Conservation (phyloP, 768 basidiomycete genomes). For the Boletellus ananiceps region DNA sequence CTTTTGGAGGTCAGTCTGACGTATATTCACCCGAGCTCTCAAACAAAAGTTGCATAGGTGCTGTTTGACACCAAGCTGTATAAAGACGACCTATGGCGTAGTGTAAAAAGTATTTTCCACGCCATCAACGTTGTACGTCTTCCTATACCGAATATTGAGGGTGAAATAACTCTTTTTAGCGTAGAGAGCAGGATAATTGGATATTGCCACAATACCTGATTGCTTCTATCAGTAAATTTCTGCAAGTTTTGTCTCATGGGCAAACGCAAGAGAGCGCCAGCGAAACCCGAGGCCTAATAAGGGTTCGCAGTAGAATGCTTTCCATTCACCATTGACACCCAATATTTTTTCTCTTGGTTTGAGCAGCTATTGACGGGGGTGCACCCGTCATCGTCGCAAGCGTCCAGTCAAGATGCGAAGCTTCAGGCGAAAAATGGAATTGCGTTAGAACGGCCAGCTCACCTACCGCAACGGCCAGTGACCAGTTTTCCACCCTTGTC, state of each 20-base stretch:
- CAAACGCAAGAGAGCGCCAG: conserved; percentile 19
- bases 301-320: conserved; percentile 53
- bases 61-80: conserved; percentile 25
- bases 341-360: conserved; percentile 40
- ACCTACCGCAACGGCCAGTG: conserved; percentile 25
- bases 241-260: conserved; percentile 23
- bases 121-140: conserved; percentile 25
- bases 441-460: conserved; percentile 20
- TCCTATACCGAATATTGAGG: conserved; percentile 2
- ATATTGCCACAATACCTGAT: conserved; percentile 38
- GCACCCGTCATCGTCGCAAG: conserved; percentile 17
- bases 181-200: conserved; percentile 41
- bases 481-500: conserved; percentile 10
- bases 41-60: conserved; percentile 9
- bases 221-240: conserved; percentile 31
- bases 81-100: conserved; percentile 20
- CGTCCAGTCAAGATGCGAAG: conserved; percentile 10
- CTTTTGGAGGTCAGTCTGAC: conserved; percentile 40
- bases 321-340: conserved; percentile 34
- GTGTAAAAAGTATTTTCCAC: conserved; percentile 20
- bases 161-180: conserved; percentile 35
- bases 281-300: conserved; percentile 43
- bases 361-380: conserved; percentile 38
- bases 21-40: not conserved
- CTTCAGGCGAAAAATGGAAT: conserved; percentile 11